Evolutionary conservation across 2,329 filamentous ascomycete species (phyloP).

Genomic region (Achaetomium macrosporum): DNA sequence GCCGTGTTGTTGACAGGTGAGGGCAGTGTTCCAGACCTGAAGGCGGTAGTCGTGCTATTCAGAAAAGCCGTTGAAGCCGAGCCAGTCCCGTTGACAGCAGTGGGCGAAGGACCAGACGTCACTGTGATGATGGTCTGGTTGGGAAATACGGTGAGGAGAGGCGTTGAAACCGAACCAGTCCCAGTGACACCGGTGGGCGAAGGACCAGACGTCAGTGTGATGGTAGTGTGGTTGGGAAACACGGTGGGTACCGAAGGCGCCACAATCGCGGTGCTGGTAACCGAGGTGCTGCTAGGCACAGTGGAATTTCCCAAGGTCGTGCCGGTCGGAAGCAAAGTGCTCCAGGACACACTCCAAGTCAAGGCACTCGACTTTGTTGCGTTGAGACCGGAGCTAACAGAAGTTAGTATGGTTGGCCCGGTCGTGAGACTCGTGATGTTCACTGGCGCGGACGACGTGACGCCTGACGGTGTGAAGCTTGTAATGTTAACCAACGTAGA

Average conservation of each 20-base stretch:
- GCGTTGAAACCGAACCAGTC: no score
- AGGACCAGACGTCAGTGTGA: background rate
- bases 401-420: no score
- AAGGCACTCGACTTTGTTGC: no score
- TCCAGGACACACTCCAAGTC: no score
- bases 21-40: background rate
- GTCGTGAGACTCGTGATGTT: no score
- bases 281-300: background rate
- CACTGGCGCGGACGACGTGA: no score
- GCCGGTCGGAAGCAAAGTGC: no score
- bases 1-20: background rate
- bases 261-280: background rate
- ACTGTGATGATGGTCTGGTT: background rate
- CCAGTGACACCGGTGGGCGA: background rate
- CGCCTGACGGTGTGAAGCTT: no score
- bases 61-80: background rate
- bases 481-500: no score
- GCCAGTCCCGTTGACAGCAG: background rate
- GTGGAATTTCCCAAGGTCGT: background rate
- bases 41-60: background rate
- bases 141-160: background rate
- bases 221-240: background rate
- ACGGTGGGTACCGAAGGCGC: background rate
- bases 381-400: no score
- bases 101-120: background rate